These are phyloP conservation scores for Xylaria digitata DNA, from an alignment of 2,329 filamentous ascomycete genomes.

Conservation along the genomic window DNA sequence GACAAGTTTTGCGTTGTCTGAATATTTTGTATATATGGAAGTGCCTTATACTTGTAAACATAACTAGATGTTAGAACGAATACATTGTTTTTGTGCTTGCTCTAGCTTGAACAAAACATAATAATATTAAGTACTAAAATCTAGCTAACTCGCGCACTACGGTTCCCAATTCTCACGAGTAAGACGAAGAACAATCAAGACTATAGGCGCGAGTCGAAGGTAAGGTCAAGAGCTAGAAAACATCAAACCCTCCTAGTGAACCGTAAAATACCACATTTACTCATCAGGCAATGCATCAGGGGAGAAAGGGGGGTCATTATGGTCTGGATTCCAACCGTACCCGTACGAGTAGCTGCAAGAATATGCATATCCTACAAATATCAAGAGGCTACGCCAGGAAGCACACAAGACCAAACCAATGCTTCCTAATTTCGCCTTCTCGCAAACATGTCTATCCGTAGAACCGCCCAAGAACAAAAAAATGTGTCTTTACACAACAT, in stretches of 20 bases:
- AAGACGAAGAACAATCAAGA: neutral
- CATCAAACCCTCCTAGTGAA: neutral
- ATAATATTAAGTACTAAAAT: too few species aligned
- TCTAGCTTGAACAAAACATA: too few species aligned
- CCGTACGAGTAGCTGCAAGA: slow-evolving; percentile 34
- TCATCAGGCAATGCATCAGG: neutral
- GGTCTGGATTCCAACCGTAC: slow-evolving; percentile 30
- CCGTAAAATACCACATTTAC: slow-evolving; percentile 15
- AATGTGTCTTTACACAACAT: neutral
- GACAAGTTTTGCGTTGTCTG: too few species aligned
- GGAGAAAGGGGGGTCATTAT: slow-evolving; percentile 5
- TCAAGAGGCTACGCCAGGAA: slow-evolving; percentile 32
- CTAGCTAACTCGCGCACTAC: too few species aligned
- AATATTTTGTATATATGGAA: too few species aligned
- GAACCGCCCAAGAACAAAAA: slow-evolving; percentile 23
- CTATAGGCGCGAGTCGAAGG: too few species aligned
- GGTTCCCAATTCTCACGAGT: too few species aligned
- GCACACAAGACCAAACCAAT: slow-evolving; percentile 22
- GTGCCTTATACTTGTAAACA: too few species aligned
- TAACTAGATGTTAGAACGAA: too few species aligned
- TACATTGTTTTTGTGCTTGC: too few species aligned
- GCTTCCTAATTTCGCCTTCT: slow-evolving; percentile 17
- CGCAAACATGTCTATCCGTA: slow-evolving; percentile 34
- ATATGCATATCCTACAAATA: slow-evolving; percentile 41
- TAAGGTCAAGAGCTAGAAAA: too few species aligned